Conservation (phyloP, 441 rosid species). For the Pelargonium australe region DNA sequence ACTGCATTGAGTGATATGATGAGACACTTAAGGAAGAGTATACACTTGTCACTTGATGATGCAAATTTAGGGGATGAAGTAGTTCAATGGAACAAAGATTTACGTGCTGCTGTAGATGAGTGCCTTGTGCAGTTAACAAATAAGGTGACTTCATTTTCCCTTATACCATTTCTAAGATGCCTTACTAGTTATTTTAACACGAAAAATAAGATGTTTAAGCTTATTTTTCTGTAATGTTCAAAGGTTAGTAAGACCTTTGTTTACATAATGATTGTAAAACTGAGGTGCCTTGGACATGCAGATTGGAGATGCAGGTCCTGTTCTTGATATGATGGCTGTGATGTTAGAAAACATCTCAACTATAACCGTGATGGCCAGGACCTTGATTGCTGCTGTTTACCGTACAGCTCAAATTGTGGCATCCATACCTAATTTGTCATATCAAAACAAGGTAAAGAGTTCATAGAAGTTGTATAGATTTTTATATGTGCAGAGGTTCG, state of each 20-base stretch:
- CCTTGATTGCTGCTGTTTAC: constrained; percentile 69
- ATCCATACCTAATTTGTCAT: constrained; percentile 66
- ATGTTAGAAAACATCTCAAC: constrained; percentile 88
- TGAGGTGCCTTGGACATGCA: constrained; percentile 18
- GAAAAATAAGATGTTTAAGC: neutral
- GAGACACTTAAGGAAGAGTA: constrained; percentile 72
- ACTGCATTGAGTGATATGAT: constrained; percentile 69
- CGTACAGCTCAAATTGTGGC: constrained; percentile 88
- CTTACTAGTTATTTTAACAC: neutral
- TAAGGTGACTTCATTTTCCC: constrained; percentile 45
- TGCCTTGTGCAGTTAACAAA: constrained; percentile 65
- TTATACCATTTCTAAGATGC: neutral
- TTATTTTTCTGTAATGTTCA: neutral
- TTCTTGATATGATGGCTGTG: constrained; percentile 82
- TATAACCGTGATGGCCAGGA: constrained; percentile 63
- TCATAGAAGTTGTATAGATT: neutral
- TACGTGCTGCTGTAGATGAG: constrained; percentile 66
- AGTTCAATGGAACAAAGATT: constrained; percentile 48
- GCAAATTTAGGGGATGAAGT: constrained; percentile 52
- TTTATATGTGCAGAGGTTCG: constrained; percentile 5
- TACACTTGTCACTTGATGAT: constrained; percentile 73
- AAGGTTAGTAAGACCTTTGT: neutral
- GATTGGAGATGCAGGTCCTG: constrained; percentile 95
- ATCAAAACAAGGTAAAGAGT: constrained; percentile 67
- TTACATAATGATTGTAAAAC: neutral